Base-by-base conservation (phyloP, 192 early-diverging fungal genomes). In the Linderina pennispora region DNA sequence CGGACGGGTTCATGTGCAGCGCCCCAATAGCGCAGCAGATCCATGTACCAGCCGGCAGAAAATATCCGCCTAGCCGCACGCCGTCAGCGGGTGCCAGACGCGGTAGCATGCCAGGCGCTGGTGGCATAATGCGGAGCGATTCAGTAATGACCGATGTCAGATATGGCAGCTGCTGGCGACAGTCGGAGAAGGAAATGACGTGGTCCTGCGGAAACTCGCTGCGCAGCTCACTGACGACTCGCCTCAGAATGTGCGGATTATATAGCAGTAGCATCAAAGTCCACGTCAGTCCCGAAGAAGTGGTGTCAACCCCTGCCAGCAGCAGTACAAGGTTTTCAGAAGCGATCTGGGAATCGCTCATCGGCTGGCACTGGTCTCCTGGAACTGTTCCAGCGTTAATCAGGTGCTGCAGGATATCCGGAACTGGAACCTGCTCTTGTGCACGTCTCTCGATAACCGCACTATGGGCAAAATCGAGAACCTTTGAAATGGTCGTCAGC, bases 261-360 rank as follows among this genome's bases (percentile, higher is more conserved):
- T 56, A 36, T 13, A 77, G 41, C 3, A 77, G 45, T 45, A 69
- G 45, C 0, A 51, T 35, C 34, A 74, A 11, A 1, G 72, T 59
- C 75, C 71, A 77, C 0, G 58, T 66, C 16, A 74, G 42, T 3
- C 66, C 63, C 9, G 44, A 25, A 11, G 65, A 48, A 2, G 75
- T 77, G 1, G 75, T 74, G 10, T 77, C 71, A 1, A 65, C 58
- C 1, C 75, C 75, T 0, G 69, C 65, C 1, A 74, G 40, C 16
- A 77, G 50, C 15, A 70, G 70, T 20, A 74, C 31, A 15, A 62
- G 52, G 0, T 48, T 50, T 28, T 77, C 71, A 3, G 60, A 54
- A 8, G 60, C 52, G 26, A 77, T 61, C 28, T 72, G 58, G 2
- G 40, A 19, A 17, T 73, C 58, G 23, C 14, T 57, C 53, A 73